Evolutionary conservation across 1,284 basidiomycete genomes (phyloP), one percentile per base, ranked within the genome.

Genomic region (Ceratobasidium sp.): DNA sequence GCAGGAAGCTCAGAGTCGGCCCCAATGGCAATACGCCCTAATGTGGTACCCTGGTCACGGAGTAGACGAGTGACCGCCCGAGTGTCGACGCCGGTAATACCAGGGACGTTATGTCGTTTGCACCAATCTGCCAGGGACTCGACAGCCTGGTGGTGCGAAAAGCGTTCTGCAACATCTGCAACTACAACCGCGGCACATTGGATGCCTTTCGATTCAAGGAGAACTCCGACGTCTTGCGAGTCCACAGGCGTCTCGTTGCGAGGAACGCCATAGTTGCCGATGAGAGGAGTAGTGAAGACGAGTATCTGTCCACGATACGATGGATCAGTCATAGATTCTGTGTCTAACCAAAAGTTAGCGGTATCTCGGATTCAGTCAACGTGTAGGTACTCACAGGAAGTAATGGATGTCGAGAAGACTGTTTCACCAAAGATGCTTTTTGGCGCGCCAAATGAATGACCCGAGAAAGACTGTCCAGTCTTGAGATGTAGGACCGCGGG

Each of bases 241-340:
- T 97, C 89, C 28, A 91, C 85, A 4, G 95, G 91, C 3, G 93
- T 87, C 48, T 87, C 89, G 85, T 99, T 99, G 71, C 85, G 83
- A 12, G 97, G 97, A 3, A 99, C 96, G 80, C 98, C 97, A 84
- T 99, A 99, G 86, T 99, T 99, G 68, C 98, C 98, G 81, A 99
- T 98, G 85, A 99, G 91, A 33, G 98, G 97, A 4, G 97, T 95
- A 40, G 97, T 99, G 87, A 99, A 99, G 78, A 99, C 96, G 79
- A 99, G 91, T 82, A 99, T 96, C 86, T 99, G 98, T 74, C 96
- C 94, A 50, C 96, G 94, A 86, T 99, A 99, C 10, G 98, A 99
- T 6, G 97, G 97, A 84, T 99, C 97, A 64, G 97, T 99, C 96
- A 99, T 98, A 17, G 96, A 98, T 86, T 99, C 98, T 76, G 97